These are phyloP conservation scores for Ogataea angusta DNA, from an alignment of 805 yeast species.

Conservation along the genomic window DNA sequence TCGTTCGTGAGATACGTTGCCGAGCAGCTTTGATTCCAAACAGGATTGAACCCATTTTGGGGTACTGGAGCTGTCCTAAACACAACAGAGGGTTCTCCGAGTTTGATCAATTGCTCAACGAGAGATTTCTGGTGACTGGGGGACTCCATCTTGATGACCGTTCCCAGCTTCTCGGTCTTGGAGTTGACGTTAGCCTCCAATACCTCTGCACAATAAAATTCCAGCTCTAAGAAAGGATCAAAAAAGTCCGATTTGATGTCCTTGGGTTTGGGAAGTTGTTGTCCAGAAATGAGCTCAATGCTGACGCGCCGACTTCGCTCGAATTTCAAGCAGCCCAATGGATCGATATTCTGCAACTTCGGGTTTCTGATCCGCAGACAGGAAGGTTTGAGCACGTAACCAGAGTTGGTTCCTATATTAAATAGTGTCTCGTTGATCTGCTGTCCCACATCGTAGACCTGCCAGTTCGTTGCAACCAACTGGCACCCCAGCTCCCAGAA, in stretches of 20 bases:
- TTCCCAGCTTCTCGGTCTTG: slow-evolving; percentile 6
- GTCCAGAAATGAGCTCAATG: slow-evolving; percentile 70
- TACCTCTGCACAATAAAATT: slow-evolving; percentile 46
- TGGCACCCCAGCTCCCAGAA: slow-evolving; percentile 89
- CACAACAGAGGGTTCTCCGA: slow-evolving; percentile 19
- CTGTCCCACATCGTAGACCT: slow-evolving; percentile 83
- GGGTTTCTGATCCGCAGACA: slow-evolving; percentile 14
- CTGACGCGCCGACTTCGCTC: slow-evolving; percentile 22
- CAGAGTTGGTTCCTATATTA: slow-evolving; percentile 53
- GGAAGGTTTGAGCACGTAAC: slow-evolving; percentile 77
- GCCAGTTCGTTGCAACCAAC: slow-evolving; percentile 98
- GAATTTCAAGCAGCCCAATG: slow-evolving; percentile 20
- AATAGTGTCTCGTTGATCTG: slow-evolving; percentile 85
- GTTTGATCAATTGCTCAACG: slow-evolving; percentile 3
- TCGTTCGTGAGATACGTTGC: slow-evolving; percentile 37
- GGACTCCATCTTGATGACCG: slow-evolving; percentile 3
- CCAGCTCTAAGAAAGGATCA: slow-evolving; percentile 63
- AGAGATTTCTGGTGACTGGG: not conserved
- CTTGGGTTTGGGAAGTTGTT: slow-evolving; percentile 72
- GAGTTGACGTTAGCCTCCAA: slow-evolving; percentile 14
- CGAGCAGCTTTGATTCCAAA: slow-evolving; percentile 63
- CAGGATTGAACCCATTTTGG: slow-evolving; percentile 84
- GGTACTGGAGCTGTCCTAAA: slow-evolving; percentile 37
- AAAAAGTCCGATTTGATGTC: slow-evolving; percentile 44
- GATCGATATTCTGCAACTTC: slow-evolving; percentile 18